Evolutionary conservation across 2,329 filamentous ascomycete species (phyloP).

Genomic region (Calonectria leucothoes): DNA sequence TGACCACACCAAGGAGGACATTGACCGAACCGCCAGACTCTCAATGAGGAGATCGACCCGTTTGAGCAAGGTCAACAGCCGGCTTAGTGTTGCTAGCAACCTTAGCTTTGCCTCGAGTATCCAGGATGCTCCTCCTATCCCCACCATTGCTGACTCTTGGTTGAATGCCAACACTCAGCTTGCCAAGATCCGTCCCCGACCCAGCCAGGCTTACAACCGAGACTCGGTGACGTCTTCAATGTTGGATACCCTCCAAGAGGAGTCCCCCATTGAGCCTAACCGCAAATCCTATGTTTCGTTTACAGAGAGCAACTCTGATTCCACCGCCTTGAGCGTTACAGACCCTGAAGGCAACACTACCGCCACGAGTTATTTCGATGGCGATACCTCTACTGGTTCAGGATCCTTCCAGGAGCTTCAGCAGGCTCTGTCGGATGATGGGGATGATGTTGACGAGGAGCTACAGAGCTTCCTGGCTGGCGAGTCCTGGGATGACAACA

Average conservation of each 20-base stretch:
- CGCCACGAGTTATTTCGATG: constrained; percentile 87
- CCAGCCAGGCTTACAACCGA: constrained; percentile 66
- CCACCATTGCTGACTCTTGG: constrained; percentile 96
- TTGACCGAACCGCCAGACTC: constrained; percentile 93
- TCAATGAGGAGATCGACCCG: constrained; percentile 92
- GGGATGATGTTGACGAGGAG: constrained; percentile 91
- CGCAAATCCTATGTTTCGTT: constrained; percentile 97
- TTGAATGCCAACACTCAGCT: constrained; percentile 63
- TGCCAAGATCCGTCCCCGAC: constrained; percentile 52
- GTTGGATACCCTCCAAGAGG: constrained; percentile 90
- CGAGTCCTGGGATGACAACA: constrained; percentile 95
- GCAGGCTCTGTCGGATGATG: constrained; percentile 88
- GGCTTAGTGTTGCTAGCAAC: constrained; percentile 93
- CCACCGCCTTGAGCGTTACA: constrained; percentile 75
- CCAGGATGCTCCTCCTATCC: constrained; percentile 92
- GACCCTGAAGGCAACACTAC: constrained; percentile 80
- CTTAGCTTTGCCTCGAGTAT: constrained; percentile 92
- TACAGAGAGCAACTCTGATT: constrained; percentile 79
- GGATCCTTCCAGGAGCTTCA: constrained; percentile 87
- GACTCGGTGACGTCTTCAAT: constrained; percentile 92
- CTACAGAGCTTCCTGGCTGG: constrained; percentile 90
- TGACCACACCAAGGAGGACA: constrained; percentile 91
- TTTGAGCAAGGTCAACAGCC: constrained; percentile 91
- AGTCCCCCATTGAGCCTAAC: constrained; percentile 86
- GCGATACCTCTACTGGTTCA: constrained; percentile 76